These are phyloP conservation scores for Harringtonia lauricola DNA, from an alignment of 2,329 filamentous ascomycete species.

Conservation along the genomic window DNA sequence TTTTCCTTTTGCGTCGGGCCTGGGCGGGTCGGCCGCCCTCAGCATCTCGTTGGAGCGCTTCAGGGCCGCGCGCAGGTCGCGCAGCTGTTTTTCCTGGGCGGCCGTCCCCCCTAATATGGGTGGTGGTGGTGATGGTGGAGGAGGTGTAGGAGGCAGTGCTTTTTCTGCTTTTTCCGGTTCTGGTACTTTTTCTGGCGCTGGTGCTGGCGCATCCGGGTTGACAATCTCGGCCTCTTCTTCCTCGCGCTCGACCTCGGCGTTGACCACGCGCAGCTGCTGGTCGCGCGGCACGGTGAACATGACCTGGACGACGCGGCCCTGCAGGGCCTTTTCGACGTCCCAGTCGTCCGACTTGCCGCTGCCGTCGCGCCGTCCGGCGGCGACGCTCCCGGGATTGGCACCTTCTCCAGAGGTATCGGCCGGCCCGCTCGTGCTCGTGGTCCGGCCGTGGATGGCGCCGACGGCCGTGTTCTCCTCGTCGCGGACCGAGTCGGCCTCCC, in stretches of 20 bases:
- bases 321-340: conserved; percentile 66
- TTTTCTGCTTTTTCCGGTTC: too few species aligned
- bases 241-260: conserved; percentile 46
- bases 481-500: conserved; percentile 47
- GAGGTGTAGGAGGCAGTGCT: too few species aligned
- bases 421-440: background rate
- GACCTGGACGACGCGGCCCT: conserved; percentile 62
- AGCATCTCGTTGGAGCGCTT: too few species aligned
- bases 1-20: background rate
- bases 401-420: background rate
- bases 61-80: conserved; percentile 6
- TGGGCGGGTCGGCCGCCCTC: too few species aligned
- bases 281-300: conserved; percentile 93
- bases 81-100: conserved; percentile 6
- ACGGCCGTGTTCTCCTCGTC: conserved; percentile 18
- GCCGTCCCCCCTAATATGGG: too few species aligned
- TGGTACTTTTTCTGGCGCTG: too few species aligned
- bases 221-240: conserved; percentile 11
- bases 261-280: conserved; percentile 76
- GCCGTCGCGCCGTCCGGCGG: conserved; percentile 9
- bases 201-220: conserved; percentile 4
- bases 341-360: conserved; percentile 41
- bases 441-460: conserved; percentile 1
- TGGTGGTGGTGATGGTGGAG: too few species aligned
- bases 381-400: conserved; percentile 2